Evolutionary conservation across 331 rosid genomes (phyloP).

Genomic region (Acacia concinna): DNA sequence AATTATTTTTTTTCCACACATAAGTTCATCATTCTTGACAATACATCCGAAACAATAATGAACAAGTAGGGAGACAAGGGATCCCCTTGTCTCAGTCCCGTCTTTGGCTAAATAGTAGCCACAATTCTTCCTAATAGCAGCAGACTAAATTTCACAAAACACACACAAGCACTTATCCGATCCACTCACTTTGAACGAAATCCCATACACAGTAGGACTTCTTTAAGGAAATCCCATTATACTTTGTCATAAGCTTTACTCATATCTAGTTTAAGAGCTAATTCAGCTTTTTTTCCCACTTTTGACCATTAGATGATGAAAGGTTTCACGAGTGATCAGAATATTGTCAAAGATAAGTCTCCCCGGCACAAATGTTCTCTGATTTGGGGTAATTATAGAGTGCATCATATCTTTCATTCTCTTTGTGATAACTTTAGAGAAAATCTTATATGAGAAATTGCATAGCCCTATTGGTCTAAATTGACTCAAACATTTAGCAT

Average conservation of each 20-base stretch:
- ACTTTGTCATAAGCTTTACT: background rate
- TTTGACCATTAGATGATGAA: background rate
- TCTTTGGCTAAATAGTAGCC: background rate
- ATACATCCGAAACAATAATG: too few species aligned
- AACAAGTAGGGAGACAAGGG: background rate
- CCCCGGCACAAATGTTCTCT: background rate
- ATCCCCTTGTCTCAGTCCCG: background rate
- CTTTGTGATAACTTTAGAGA: background rate
- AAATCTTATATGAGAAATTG: too few species aligned
- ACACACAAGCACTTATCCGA: too few species aligned
- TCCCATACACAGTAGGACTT: fast-evolving
- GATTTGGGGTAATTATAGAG: background rate
- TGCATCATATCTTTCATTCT: too few species aligned
- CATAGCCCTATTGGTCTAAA: background rate
- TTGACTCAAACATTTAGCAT: too few species aligned
- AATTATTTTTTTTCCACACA: too few species aligned
- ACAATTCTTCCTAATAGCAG: background rate
- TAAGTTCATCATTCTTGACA: too few species aligned
- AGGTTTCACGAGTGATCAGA: background rate
- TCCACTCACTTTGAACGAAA: too few species aligned
- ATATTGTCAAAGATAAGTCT: background rate
- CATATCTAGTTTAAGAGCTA: background rate
- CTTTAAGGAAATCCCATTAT: background rate
- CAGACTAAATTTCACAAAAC: too few species aligned
- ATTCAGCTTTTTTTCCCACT: too few species aligned